A percentile compares a stretch with the other conserved stretches of the same genome.
These are phyloP conservation scores for Coniella lustricola DNA, from an alignment of 2,329 filamentous ascomycete species.

Conservation along the genomic window DNA sequence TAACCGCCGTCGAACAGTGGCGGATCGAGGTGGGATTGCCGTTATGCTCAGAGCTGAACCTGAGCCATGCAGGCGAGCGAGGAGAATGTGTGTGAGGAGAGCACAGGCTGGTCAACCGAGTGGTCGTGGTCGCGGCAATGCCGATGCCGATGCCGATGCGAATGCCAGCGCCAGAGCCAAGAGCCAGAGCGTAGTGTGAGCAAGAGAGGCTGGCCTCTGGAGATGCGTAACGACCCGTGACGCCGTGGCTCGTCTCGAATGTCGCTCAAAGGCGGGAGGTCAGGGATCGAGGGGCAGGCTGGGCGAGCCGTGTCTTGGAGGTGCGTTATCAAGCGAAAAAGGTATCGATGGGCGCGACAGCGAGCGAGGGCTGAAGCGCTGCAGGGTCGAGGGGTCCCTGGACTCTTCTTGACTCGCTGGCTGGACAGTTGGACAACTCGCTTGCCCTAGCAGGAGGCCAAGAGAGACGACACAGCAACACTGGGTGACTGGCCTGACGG, in stretches of 20 bases:
- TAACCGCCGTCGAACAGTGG: slow-evolving; percentile 16
- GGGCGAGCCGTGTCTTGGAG: neutral
- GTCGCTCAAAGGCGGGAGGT: neutral
- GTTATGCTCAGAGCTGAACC: neutral
- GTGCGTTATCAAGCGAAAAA: neutral
- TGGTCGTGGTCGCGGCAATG: too few relatives aligned
- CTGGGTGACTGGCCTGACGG: neutral
- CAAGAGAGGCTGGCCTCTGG: too few relatives aligned
- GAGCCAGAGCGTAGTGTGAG: too few relatives aligned
- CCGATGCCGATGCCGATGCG: too few relatives aligned
- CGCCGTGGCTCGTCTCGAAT: neutral
- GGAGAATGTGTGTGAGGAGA: slow-evolving; percentile 9
- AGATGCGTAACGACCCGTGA: neutral
- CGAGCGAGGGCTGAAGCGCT: neutral
- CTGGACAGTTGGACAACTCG: neutral
- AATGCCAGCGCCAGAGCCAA: too few relatives aligned
- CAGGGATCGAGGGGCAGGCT: neutral
- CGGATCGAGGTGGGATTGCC: neutral
- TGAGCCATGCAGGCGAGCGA: slow-evolving; percentile 10
- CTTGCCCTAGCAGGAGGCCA: too few relatives aligned
- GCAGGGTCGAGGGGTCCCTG: neutral
- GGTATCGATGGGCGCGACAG: neutral
- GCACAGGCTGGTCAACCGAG: too few relatives aligned
- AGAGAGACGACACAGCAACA: too few relatives aligned
- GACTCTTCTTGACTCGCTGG: neutral